Percentiles rank a stretch among this genome's conserved stretches.
Evolutionary conservation across 1,139 yeast genomes (phyloP).

Genomic region (Candida glucosophila): DNA sequence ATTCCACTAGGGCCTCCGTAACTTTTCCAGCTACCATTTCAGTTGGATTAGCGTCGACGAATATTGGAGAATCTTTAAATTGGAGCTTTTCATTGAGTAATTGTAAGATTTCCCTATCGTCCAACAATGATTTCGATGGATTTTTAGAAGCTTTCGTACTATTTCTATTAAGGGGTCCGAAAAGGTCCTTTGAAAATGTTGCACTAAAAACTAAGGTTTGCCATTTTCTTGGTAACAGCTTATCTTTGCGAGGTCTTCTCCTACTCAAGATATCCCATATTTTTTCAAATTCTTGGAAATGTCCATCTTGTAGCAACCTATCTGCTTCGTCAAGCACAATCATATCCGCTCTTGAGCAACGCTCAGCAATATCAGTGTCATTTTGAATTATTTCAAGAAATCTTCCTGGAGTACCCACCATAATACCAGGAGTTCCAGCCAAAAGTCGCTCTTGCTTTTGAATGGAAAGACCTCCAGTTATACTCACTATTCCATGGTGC

Average conservation of each 20-base stretch:
- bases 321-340: slow-evolving; percentile 97
- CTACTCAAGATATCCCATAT: slow-evolving; percentile 55
- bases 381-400: slow-evolving; percentile 73
- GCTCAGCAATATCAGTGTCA: slow-evolving; percentile 41
- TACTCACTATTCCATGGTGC: slow-evolving; percentile 54
- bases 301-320: slow-evolving; percentile 89
- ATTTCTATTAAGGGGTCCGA: slow-evolving; percentile 55
- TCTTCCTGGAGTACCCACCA: slow-evolving; percentile 97
- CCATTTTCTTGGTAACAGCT: slow-evolving; percentile 43
- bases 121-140: slow-evolving; percentile 29
- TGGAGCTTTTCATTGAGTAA: slow-evolving; percentile 49
- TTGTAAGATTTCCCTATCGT: slow-evolving; percentile 46
- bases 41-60: slow-evolving; percentile 83
- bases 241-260: slow-evolving; percentile 19
- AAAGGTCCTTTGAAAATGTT: slow-evolving; percentile 78
- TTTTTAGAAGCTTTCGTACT: slow-evolving; percentile 21
- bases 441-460: slow-evolving; percentile 85
- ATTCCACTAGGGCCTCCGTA: slow-evolving; percentile 83
- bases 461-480: slow-evolving; percentile 92
- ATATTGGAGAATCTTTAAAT: slow-evolving; percentile 53
- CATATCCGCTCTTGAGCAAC: slow-evolving; percentile 57
- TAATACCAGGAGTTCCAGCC: slow-evolving; percentile 64
- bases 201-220: slow-evolving; percentile 94
- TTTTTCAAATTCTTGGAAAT: slow-evolving; percentile 85
- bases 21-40: slow-evolving; percentile 70